These are phyloP conservation scores for Pythium dissotocum DNA, from an alignment of 352 stramenopile species.

Conservation along the genomic window DNA sequence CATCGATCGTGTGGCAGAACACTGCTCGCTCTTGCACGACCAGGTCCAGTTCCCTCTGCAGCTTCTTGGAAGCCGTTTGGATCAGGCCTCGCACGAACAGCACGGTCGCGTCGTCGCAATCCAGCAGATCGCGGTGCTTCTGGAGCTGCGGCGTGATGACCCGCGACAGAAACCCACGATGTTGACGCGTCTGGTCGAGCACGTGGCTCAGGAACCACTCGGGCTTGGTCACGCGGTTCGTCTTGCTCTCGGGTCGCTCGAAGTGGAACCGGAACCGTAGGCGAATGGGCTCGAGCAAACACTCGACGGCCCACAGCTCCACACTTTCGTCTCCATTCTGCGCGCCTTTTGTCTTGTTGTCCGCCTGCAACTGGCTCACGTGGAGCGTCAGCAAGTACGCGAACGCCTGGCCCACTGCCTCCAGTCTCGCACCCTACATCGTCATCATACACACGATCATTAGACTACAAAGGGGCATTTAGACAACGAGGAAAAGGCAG, in stretches of 20 bases:
- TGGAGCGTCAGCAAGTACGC: conserved; percentile 59
- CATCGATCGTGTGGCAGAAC: conserved; percentile 74
- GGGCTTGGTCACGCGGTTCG: conserved; percentile 71
- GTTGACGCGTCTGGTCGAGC: conserved; percentile 49
- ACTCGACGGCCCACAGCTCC: conserved; percentile 69
- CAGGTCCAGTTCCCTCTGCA: conserved; percentile 45
- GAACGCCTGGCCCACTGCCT: conserved; percentile 44
- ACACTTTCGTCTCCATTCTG: neutral
- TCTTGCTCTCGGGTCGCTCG: conserved; percentile 60
- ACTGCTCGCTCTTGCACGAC: conserved; percentile 31
- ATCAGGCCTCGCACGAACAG: conserved; percentile 59
- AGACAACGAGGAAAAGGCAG: no score
- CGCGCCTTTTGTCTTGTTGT: neutral
- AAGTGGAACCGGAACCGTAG: conserved; percentile 79
- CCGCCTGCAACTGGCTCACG: conserved; percentile 40
- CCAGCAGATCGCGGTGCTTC: conserved; percentile 39
- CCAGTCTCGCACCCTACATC: conserved; percentile 23
- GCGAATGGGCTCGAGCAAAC: conserved; percentile 52
- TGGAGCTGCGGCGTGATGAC: conserved; percentile 53
- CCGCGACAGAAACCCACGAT: conserved; percentile 43
- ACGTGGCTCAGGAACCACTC: conserved; percentile 75
- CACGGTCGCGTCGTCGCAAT: conserved; percentile 62
- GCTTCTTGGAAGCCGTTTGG: conserved; percentile 43
- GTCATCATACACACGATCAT: no score
- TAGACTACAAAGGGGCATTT: no score